Percentiles rank a stretch among this genome's conserved stretches.
phyloP scores from a whole-genome alignment of 2,329 filamentous ascomycete genomes.

The Venturiaceae sp. region DNA sequence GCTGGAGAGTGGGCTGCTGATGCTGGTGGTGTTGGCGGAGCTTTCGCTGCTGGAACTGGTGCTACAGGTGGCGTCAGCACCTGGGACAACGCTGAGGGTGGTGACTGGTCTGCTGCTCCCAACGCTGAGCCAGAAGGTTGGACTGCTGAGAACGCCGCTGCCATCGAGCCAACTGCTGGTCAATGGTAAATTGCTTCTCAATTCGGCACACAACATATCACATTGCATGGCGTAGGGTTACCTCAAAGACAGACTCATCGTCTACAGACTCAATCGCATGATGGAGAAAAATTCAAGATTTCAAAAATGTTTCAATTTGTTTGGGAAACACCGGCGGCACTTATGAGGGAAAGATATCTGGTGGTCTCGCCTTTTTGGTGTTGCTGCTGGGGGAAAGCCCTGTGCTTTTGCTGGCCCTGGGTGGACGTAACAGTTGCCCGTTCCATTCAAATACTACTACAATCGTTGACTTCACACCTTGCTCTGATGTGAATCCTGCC shows the following conservation, averaged over 20 bases:
- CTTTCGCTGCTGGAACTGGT: conserved; percentile 52
- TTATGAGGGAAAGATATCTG: conserved; percentile 99
- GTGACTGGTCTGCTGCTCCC: conserved; percentile 54
- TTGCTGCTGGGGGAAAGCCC: conserved; percentile 82
- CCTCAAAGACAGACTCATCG: conserved; percentile 7
- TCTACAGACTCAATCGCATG: background rate
- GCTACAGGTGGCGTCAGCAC: conserved; percentile 51
- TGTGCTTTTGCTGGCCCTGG: conserved; percentile 71
- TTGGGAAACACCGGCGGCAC: conserved; percentile 38
- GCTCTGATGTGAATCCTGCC: no score
- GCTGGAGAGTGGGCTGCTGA: conserved; percentile 79
- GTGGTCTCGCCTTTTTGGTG: conserved; percentile 32
- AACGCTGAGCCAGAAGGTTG: conserved; percentile 28
- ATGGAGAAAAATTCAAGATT: background rate
- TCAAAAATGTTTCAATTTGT: background rate
- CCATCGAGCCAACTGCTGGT: conserved; percentile 12
- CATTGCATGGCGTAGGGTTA: conserved; percentile 4
- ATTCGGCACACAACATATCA: conserved; percentile 11
- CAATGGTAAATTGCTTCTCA: conserved; percentile 35
- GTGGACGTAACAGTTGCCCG: conserved; percentile 83
- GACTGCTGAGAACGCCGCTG: conserved; percentile 31
- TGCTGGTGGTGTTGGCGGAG: conserved; percentile 49
- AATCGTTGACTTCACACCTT: background rate
- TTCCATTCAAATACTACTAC: conserved; percentile 5
- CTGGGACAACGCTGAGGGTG: conserved; percentile 49